Evolutionary conservation across 129 eudicot genomes (phyloP).

Genomic region (Ambrosia trifida): DNA sequence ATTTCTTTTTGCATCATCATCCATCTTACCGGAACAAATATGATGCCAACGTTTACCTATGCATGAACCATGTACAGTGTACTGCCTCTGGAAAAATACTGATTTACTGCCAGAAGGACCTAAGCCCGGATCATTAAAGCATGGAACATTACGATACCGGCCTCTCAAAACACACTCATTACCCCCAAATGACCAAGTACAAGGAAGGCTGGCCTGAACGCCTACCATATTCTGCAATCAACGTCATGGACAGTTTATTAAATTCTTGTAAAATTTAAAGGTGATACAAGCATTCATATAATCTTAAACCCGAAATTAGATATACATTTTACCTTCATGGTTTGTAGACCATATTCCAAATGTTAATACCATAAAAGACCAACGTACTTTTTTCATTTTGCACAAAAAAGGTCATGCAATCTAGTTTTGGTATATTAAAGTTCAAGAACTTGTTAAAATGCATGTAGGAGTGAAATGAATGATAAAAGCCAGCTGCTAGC

Average conservation of each 20-base stretch:
- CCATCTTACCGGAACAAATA: slow-evolving; percentile 51
- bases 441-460: not conserved
- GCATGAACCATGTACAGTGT: slow-evolving; percentile 31
- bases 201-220: slow-evolving; percentile 58
- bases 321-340: not conserved
- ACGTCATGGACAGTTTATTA: slow-evolving; percentile 4
- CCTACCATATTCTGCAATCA: slow-evolving; percentile 51
- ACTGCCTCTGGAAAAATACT: slow-evolving; percentile 32
- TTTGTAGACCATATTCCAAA: not conserved
- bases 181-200: slow-evolving; percentile 53
- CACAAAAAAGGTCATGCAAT: not conserved
- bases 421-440: not conserved
- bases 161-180: slow-evolving; percentile 38
- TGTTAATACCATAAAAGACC: not conserved
- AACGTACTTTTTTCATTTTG: not conserved
- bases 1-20: slow-evolving; percentile 52
- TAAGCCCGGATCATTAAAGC: slow-evolving; percentile 40
- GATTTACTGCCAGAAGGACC: slow-evolving; percentile 45
- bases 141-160: slow-evolving; percentile 38
- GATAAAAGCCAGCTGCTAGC: not conserved
- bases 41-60: slow-evolving; percentile 41
- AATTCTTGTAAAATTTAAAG: slow-evolving; percentile 7
- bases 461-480: not conserved
- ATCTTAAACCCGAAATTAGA: not conserved
- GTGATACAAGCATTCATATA: slow-evolving; percentile 5